Conservation (phyloP, 495 filamentous ascomycete genomes). For the Tirmania nivea region DNA sequence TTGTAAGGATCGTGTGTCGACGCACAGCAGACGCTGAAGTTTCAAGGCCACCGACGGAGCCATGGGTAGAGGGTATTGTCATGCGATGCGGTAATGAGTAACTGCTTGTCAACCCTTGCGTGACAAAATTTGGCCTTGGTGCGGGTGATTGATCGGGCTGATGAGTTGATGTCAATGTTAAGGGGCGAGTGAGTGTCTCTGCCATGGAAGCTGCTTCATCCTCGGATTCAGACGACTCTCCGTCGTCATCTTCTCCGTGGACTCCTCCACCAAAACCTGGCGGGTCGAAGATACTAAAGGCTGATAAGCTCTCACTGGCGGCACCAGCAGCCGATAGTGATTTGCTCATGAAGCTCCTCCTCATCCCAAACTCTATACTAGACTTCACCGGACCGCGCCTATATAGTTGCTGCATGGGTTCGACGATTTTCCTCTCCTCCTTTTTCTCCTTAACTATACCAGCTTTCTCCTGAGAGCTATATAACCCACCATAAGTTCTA, state of each 20-base stretch:
- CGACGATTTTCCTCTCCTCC: slow-evolving; percentile 1
- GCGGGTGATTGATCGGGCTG: slow-evolving; percentile 1
- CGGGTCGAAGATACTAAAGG: too few relatives aligned
- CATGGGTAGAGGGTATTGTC: slow-evolving; percentile 24
- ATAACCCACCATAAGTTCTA: slow-evolving; percentile 8
- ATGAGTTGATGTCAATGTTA: background rate
- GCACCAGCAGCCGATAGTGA: too few relatives aligned
- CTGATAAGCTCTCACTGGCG: too few relatives aligned
- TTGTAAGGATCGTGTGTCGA: slow-evolving; percentile 27
- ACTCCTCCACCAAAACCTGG: too few relatives aligned
- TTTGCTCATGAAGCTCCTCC: too few relatives aligned
- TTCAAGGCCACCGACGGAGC: slow-evolving; percentile 11
- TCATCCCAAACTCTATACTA: too few relatives aligned
- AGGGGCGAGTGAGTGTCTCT: background rate
- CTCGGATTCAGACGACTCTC: background rate
- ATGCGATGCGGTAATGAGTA: slow-evolving; percentile 31
- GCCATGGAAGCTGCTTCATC: background rate
- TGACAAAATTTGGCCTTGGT: background rate
- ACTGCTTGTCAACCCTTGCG: slow-evolving; percentile 30
- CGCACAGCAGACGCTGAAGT: slow-evolving; percentile 13
- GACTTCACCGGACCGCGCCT: too few relatives aligned
- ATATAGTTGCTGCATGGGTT: slow-evolving; percentile 3
- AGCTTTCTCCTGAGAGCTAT: slow-evolving; percentile 7
- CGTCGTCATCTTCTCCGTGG: too few relatives aligned
- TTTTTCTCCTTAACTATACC: slow-evolving; percentile 2